Evolutionary conservation across 129 eudicot genomes (phyloP), one percentile per base, ranked within the genome.

Genomic region (Cynara cardunculus): DNA sequence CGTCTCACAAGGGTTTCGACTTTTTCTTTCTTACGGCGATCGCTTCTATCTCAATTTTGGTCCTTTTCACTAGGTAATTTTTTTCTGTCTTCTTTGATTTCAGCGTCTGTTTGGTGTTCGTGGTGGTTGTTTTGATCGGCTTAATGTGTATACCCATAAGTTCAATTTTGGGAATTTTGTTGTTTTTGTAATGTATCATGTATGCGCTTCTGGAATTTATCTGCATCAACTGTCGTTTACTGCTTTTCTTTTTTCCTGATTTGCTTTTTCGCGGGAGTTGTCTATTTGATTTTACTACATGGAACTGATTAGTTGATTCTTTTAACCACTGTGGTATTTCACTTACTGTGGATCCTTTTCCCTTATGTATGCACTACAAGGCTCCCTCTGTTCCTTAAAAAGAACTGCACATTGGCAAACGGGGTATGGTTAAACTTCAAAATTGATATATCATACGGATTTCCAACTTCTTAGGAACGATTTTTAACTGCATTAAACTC

Each of bases 1-100:
- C 25, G 34, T 61, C 82, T 75, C 75, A 0, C 59, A 19, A 77
- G 74, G 86, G 70, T 77, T 70, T 83, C 56, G 21, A 21, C 68
- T 21, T 24, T 8, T 19, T 56, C 39, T 69, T 34, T 46, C 28
- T 44, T 80, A 12, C 80, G 74, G 19, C 79, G 75, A 44, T 74
- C 79, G 75, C 16, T 35, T 62, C n/a, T 4, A 22, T 73, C 59
- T 72, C 76, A 68, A 26, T 79, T 67, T 8, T 11, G 10, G 8
- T 73, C 5, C 26, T 22, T 53, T 62, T 53, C 49, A 34, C 69
- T 25, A 71, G 87, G 84, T 84, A 67, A 78, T 46, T 72, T 16
- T 14, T 14, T 44, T 4, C 2, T 13, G 0, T 68, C 27, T 30
- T 73, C 16, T 66, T 53, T 53, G 22, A 26, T 46, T 34, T 59